phyloP scores from a whole-genome alignment of 352 stramenopile genomes.

The Bremia lactucae region DNA sequence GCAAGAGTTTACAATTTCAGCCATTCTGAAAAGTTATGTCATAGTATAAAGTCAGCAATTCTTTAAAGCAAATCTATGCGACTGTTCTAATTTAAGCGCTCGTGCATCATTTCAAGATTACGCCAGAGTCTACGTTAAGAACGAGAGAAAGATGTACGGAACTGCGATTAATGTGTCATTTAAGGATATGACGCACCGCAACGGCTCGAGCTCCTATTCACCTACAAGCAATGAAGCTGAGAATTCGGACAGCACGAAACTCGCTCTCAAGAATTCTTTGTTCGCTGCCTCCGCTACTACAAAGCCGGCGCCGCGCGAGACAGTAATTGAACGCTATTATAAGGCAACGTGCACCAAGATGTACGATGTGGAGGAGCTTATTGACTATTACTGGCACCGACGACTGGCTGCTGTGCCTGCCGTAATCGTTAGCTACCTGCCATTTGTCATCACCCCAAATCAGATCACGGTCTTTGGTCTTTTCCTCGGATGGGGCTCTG shows the following conservation, averaged over 20 bases:
- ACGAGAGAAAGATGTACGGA: slow-evolving; percentile 13
- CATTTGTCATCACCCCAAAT: slow-evolving; percentile 77
- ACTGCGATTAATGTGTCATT: slow-evolving; percentile 14
- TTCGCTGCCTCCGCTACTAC: slow-evolving; percentile 4
- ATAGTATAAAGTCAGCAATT: too few relatives aligned
- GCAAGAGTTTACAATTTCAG: too few relatives aligned
- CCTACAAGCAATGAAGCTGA: slow-evolving; percentile 29
- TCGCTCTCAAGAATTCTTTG: slow-evolving; percentile 15
- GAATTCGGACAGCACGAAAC: slow-evolving; percentile 17
- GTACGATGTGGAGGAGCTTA: slow-evolving; percentile 81
- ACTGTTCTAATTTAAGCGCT: too few relatives aligned
- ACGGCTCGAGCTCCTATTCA: slow-evolving; percentile 27
- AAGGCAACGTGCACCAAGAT: slow-evolving; percentile 72
- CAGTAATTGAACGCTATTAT: slow-evolving; percentile 54
- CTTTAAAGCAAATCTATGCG: too few relatives aligned
- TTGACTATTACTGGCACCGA: slow-evolving; percentile 80
- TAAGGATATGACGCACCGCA: slow-evolving; percentile 20
- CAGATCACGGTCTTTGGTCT: slow-evolving; percentile 80
- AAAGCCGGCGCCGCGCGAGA: slow-evolving; percentile 25
- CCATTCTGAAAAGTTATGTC: too few relatives aligned
- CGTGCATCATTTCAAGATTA: too few relatives aligned
- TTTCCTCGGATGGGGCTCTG: slow-evolving; percentile 53
- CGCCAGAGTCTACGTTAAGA: slow-evolving; percentile 4
- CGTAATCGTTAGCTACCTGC: slow-evolving; percentile 75
- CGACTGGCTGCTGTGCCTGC: slow-evolving; percentile 57